phyloP scores from a whole-genome alignment of 1,284 basidiomycete species.

The Ceratobasidium theobromae region DNA sequence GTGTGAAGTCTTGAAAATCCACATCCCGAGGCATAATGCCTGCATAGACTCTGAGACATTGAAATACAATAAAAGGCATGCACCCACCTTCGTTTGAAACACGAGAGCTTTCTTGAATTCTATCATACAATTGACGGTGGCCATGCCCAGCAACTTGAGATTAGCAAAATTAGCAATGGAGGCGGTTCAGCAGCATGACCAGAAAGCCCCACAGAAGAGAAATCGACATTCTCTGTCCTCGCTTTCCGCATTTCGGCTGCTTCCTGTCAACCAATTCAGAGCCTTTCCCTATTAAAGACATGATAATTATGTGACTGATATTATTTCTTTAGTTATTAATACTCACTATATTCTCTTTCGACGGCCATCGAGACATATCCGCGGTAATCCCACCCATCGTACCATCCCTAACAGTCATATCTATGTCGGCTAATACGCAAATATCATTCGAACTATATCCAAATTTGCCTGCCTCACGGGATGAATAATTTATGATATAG shows the following conservation, averaged over 20 bases:
- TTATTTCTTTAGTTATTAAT: not conserved
- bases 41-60: not conserved
- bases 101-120: not conserved
- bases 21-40: slow-evolving; percentile 18
- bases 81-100: not conserved
- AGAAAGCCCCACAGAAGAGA: not conserved
- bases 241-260: not conserved
- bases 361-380: not conserved
- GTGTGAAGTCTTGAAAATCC: not conserved
- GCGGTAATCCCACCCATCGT: not conserved
- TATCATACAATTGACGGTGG: not conserved
- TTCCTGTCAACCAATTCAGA: not conserved
- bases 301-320: not conserved
- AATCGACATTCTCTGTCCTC: not conserved
- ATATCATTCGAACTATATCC: not conserved
- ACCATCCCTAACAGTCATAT: not conserved
- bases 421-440: slow-evolving; percentile 14
- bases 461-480: not conserved
- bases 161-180: not conserved
- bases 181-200: too few species aligned
- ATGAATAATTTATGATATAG: too few species aligned
- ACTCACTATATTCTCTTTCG: slow-evolving; percentile 9
- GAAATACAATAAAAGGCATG: not conserved
- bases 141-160: slow-evolving; percentile 23
- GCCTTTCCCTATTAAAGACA: not conserved